Conservation (phyloP, 495 filamentous ascomycete species). For the Penicillium cosmopolitanum region DNA sequence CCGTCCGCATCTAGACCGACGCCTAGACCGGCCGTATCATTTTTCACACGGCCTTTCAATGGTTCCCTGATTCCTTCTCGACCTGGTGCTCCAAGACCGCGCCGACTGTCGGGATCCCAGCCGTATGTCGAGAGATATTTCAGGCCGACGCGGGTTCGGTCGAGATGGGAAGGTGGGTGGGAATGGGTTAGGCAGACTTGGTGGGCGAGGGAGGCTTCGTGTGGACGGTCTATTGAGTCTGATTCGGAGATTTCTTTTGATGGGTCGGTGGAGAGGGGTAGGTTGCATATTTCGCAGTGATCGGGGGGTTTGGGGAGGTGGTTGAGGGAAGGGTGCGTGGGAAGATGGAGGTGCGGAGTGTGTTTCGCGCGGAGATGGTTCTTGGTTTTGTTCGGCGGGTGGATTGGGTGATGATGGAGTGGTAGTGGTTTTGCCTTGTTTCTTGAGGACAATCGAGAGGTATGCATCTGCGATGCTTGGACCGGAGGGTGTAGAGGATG, state of each 20-base stretch:
- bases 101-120: slow-evolving; percentile 82
- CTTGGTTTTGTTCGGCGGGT: slow-evolving; percentile 18
- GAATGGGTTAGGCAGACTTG: slow-evolving; percentile 81
- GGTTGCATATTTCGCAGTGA: slow-evolving; percentile 63
- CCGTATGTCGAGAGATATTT: slow-evolving; percentile 75
- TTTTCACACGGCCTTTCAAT: slow-evolving; percentile 72
- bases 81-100: slow-evolving; percentile 70
- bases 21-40: slow-evolving; percentile 75
- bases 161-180: slow-evolving; percentile 80
- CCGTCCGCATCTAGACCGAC: slow-evolving; percentile 33
- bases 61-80: slow-evolving; percentile 75
- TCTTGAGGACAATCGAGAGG: slow-evolving; percentile 66
- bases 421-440: slow-evolving; percentile 32
- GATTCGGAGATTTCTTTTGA: background rate
- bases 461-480: slow-evolving; percentile 67
- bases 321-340: slow-evolving; percentile 15
- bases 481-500: slow-evolving; percentile 30
- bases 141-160: slow-evolving; percentile 77
- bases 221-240: slow-evolving; percentile 36
- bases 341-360: slow-evolving; percentile 23
- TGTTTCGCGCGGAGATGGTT: slow-evolving; percentile 17
- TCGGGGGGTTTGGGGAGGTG: slow-evolving; percentile 4
- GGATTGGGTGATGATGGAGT: slow-evolving; percentile 19
- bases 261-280: slow-evolving; percentile 45
- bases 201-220: slow-evolving; percentile 77